Base-by-base conservation (phyloP, 2,329 filamentous ascomycete genomes). In the Penicillium sp. region DNA sequence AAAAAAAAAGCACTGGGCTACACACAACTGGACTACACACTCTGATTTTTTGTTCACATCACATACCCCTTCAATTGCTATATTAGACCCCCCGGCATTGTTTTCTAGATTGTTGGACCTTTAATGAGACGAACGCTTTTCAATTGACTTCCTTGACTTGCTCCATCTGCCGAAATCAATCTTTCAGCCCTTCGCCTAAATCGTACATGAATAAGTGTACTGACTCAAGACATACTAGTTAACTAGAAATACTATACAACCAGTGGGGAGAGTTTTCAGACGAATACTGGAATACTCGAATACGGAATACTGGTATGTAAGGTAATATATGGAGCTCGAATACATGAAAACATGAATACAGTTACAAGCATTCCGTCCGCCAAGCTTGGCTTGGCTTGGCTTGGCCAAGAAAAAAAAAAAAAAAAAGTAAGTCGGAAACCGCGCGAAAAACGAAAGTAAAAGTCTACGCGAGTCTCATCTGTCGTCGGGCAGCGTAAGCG, bases 51-150 rank as follows among this genome's bases (percentile, higher is more conserved):
- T 9, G 26, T 40, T 42, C 10, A 20, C n/a, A 18, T 42, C 39
- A 29, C 26, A 42, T 27, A 40, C 23, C 23, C 39, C 37, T 40
- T 45, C 36, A 40, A 43, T 24, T 49, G 34, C 29, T 53, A 18
- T 40, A 40, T 43, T 49, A 54, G 46, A 50, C 15, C 18, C 49
- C 29, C 34, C 37, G 13, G 30, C 12, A 32, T n/a, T 49, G 45
- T 52, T 34, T 32, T 46, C 34, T 56, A 53, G 46, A 53, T 55
- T 46, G 44, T 54, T 51, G 44, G 23, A 34, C 7, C 34, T 47
- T 43, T 45, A 41, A 34, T 43, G 39, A 42, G 8, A 24, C 26
- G 26, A 27, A 18, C 5, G 15, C 17, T 34, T 34, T 34, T 13
- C 17, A n/a, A 9, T 13, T 6, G 20, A 21, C 20, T 17, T 7